Evolutionary conservation across 1,284 basidiomycete species (phyloP), one percentile per base, ranked within the genome.

Genomic region (Ganoderma lucidum): DNA sequence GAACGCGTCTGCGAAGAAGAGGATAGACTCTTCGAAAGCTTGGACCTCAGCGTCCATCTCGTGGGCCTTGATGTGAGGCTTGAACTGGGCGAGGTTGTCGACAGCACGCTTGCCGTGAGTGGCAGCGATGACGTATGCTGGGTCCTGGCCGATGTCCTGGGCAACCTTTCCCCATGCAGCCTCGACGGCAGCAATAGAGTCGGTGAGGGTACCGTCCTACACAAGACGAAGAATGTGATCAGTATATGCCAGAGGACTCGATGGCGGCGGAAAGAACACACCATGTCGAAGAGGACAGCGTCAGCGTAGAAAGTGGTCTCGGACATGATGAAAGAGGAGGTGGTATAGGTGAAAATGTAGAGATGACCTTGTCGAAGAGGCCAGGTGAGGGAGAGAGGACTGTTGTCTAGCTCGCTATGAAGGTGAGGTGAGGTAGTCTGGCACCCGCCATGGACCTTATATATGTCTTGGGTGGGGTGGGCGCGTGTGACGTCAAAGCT

Each of bases 91-190:
- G 70, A 81, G 80, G 77, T 81, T 88, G 81, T 88, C 87, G 75
- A 87, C 84, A 30, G 86, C 87, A 70, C 87, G 89, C 77, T 93
- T 90, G 76, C 93, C 93, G 78, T 94, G 93, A 15, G 92, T 93
- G 53, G 90, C 90, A 41, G 87, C 87, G 77, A 91, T 91, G 70
- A 92, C 88, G 67, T 86, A 84, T 69, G 81, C 82, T 14, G 89
- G 90, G 79, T 92, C 89, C 78, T 89, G 86, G 64, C 88, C 89
- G 60, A 92, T 86, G 78, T 92, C 90, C 56, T 82, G 82, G 2
- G 93, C 92, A 63, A 94, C 91, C 74, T 90, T 90, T 44, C 87
- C 87, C 93, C 93, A 94, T 8, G 93, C 93, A 6, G 91, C 90
- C 79, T 94, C 93, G 72, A 93, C 91, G 10, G 93, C 92, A 32